Base-by-base conservation (phyloP, 441 rosid genomes). In the Jatropha multifida region DNA sequence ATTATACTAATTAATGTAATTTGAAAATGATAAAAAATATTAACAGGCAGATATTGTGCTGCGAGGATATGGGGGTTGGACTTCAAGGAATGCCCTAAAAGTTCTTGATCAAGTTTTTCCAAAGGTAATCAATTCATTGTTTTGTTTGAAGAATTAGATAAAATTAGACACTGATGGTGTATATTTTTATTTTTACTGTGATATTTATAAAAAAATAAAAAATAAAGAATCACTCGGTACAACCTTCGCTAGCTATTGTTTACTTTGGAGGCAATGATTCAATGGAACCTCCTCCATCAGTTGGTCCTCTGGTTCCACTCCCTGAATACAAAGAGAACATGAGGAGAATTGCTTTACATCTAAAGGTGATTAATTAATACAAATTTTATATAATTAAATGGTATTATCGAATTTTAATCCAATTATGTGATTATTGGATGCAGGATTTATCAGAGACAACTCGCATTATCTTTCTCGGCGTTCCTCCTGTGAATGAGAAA, bases 251-350 rank as follows among this genome's bases (percentile, higher is more conserved):
- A 78, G 97, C 87, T 69, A 90, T 94, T 11, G 94, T 91, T 37
- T 94, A 94, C 73, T 92, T 94, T 5, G 97, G 98, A 15, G 98
- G 97, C 18, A 94, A 94, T 65, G 98, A 94, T 76, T 92, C 98
- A 51, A 58, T 61, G 76, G 66, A 20, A 2, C 90, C 90, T 71
- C 83, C 76, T 71, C 81, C 90, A n/a, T 71, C 2, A 27, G 38
- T 81, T 11, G 86, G 88, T 20, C 85, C 92, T 64, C 97, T 90
- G 76, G 97, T 94, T 38, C 98, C 95, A 0, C 80, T 94, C 4
- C 84, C 90, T 9, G 94, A 90, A 76, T 92, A 83, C 44, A 49
- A 73, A 0, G 91, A 84, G 0, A 94, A 94, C 86, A 92, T 92
- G 93, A 91, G 78, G 80, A 92, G 83, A 79, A 90, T 90, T 59